Evolutionary conservation across 2,329 filamentous ascomycete species (phyloP).

Genomic region (Sclerotinia glacialis): DNA sequence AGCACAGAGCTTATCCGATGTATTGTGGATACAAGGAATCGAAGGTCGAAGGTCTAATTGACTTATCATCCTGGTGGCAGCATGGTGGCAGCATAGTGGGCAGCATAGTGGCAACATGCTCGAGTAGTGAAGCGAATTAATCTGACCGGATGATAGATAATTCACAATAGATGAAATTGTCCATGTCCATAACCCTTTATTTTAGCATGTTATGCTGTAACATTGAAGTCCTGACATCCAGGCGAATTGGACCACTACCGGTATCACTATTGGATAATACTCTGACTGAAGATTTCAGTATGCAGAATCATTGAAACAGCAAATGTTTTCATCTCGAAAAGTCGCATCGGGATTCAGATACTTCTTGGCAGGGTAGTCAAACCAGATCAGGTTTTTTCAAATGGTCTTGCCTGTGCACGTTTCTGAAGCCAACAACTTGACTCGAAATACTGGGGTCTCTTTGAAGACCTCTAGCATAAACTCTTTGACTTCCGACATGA

Average conservation of each 20-base stretch:
- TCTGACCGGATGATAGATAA: conserved; percentile 5
- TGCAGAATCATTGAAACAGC: conserved; percentile 11
- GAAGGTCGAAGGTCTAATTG: neutral
- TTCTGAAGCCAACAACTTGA: conserved; percentile 20
- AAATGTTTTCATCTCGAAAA: conserved; percentile 15
- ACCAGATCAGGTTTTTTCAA: conserved; percentile 18
- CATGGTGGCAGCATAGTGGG: too few relatives aligned
- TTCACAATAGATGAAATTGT: too few relatives aligned
- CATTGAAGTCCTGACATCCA: conserved; percentile 5
- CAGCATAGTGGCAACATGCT: neutral
- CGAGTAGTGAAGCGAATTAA: neutral
- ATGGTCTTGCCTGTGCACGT: conserved; percentile 19
- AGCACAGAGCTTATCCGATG: conserved; percentile 4
- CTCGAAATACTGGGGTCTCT: neutral
- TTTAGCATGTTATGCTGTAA: neutral
- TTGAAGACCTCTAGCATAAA: neutral
- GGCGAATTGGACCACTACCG: neutral
- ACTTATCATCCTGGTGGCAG: neutral
- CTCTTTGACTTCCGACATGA: neutral
- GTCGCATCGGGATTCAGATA: conserved; percentile 8
- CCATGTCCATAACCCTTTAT: neutral
- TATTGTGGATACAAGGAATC: conserved; percentile 13
- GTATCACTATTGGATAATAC: neutral
- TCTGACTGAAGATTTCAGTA: neutral
- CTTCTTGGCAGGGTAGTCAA: conserved; percentile 20